Percentiles rank a stretch among this genome's conserved stretches.
These are phyloP conservation scores for Chlorophyllum brunneum DNA, from an alignment of 768 basidiomycete species.

Conservation along the genomic window DNA sequence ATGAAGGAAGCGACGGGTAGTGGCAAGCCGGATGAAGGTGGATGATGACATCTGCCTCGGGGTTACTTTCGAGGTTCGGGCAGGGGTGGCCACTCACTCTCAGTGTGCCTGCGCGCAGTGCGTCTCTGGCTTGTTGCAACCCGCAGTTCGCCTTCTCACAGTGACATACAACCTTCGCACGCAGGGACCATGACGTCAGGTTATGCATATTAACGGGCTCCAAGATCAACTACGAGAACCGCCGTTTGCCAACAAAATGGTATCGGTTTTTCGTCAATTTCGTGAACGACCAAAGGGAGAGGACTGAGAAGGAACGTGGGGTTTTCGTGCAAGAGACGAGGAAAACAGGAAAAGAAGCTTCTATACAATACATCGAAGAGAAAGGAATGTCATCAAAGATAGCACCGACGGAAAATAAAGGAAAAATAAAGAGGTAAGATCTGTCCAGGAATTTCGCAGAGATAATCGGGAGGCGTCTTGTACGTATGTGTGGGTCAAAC, in stretches of 20 bases:
- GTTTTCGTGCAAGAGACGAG: not conserved
- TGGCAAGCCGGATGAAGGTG: not conserved
- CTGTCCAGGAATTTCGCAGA: not conserved
- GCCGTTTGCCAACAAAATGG: not conserved
- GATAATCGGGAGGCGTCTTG: not conserved
- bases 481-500: not conserved
- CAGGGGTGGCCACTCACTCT: not conserved
- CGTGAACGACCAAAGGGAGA: not conserved
- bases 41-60: constrained; percentile 2
- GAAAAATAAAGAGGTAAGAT: constrained; percentile 4
- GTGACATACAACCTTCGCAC: constrained; percentile 5
- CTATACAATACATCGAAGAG: constrained; percentile 5
- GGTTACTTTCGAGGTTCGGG: not conserved
- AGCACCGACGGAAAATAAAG: not conserved
- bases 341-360: not conserved
- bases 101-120: not conserved
- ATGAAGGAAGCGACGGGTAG: constrained; percentile 1
- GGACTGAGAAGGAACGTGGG: not conserved
- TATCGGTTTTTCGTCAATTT: constrained; percentile 9
- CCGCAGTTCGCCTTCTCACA: not conserved
- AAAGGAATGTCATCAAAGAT: not conserved
- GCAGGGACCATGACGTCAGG: constrained; percentile 9
- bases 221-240: constrained; percentile 8
- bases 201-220: not conserved
- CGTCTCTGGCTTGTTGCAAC: not conserved